phyloP scores from a whole-genome alignment of 495 filamentous ascomycete genomes.

The Margaritispora aquatica region DNA sequence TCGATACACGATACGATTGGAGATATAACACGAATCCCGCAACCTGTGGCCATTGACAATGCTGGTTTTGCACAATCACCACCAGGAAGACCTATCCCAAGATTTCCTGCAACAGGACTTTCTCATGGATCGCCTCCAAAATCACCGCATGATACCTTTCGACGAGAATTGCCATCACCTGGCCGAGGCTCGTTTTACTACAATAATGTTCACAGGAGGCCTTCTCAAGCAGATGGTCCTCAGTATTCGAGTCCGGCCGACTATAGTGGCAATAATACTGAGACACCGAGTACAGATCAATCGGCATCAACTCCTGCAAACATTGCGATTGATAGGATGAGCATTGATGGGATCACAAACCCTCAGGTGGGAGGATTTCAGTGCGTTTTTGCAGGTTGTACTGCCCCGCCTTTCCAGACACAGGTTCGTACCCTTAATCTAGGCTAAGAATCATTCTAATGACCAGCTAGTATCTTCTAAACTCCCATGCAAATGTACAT shows the following conservation, averaged over 20 bases:
- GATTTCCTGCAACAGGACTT: conserved; percentile 22
- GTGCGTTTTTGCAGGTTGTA: conserved; percentile 71
- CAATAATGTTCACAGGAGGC: conserved; percentile 13
- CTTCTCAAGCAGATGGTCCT: conserved; percentile 14
- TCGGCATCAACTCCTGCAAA: conserved; percentile 20
- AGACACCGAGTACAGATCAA: conserved; percentile 26
- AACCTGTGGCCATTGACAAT: conserved; percentile 1
- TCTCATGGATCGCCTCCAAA: conserved; percentile 30
- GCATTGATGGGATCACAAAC: conserved; percentile 42
- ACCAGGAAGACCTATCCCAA: conserved; percentile 17
- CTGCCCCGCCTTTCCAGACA: conserved; percentile 82
- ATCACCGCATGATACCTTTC: conserved; percentile 30
- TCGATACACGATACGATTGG: conserved; percentile 38
- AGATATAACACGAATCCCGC: conserved; percentile 25
- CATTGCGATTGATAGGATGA: conserved; percentile 39
- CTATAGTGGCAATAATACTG: conserved; percentile 22
- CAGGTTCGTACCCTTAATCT: conserved; percentile 34
- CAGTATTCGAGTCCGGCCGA: conserved; percentile 18
- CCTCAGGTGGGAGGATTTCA: conserved; percentile 32
- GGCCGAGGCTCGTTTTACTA: conserved; percentile 9
- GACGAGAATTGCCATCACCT: conserved; percentile 20
- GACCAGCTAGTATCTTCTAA: conserved; percentile 51
- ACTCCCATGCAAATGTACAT: conserved; percentile 97
- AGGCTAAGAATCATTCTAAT: not conserved
- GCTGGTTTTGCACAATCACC: conserved; percentile 29